Percentiles rank a stretch among this genome's conserved stretches.
Evolutionary conservation across 164 flowering plant species (phyloP).

Genomic region (Sextonia rubra): DNA sequence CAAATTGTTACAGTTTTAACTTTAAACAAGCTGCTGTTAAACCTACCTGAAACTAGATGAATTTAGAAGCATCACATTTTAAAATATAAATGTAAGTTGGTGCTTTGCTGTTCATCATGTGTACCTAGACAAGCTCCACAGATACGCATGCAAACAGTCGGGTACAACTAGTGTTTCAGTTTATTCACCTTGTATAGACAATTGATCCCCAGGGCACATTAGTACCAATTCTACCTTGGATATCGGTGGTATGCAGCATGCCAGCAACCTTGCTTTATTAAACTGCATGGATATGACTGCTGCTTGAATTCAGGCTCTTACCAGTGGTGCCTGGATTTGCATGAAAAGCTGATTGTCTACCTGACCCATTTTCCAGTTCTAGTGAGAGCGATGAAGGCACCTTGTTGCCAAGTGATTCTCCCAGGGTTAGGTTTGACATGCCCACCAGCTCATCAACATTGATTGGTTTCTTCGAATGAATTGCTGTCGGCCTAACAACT

Average conservation of each 20-base stretch:
- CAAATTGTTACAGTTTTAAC: constrained; percentile 15
- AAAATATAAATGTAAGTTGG: constrained; percentile 2
- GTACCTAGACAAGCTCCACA: constrained; percentile 11
- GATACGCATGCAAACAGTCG: constrained; percentile 10
- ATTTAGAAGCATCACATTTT: background rate
- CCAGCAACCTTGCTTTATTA: constrained; percentile 10
- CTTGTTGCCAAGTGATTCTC: constrained; percentile 43
- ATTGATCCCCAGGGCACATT: constrained; percentile 15
- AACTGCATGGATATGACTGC: constrained; percentile 52
- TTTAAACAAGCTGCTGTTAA: constrained; percentile 17
- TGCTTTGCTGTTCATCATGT: constrained; percentile 12
- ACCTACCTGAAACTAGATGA: background rate
- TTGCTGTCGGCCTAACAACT: constrained; percentile 75
- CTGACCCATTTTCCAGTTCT: constrained; percentile 52
- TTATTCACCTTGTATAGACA: constrained; percentile 31
- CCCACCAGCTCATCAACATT: constrained; percentile 82
- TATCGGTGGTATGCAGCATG: background rate
- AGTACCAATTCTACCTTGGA: constrained; percentile 15
- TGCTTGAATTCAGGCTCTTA: constrained; percentile 39
- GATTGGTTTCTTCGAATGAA: constrained; percentile 70
- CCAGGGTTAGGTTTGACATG: constrained; percentile 73
- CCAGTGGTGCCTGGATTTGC: constrained; percentile 40
- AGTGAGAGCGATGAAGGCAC: constrained; percentile 52
- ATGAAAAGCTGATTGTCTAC: constrained; percentile 81
- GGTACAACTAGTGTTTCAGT: constrained; percentile 31